A percentile compares a stretch with the other conserved stretches of the same genome.
Conservation (phyloP, 2,329 filamentous ascomycete genomes). For the Claviceps sp. region DNA sequence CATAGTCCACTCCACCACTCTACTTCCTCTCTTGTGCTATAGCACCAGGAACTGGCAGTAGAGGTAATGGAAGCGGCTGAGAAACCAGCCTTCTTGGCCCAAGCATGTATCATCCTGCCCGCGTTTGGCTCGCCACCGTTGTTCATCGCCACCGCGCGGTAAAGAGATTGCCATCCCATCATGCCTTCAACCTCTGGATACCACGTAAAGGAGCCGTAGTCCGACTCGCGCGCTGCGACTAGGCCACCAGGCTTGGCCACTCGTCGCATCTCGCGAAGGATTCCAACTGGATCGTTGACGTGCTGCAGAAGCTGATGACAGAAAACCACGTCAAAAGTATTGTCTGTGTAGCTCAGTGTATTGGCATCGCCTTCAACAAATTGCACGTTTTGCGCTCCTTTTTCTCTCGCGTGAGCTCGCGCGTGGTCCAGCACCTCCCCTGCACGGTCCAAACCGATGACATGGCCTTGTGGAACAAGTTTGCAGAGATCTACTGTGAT, state of each 20-base stretch:
- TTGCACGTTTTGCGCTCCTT: slow-evolving; percentile 19
- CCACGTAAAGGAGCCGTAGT: slow-evolving; percentile 10
- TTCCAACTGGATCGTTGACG: slow-evolving; percentile 19
- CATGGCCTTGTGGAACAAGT: slow-evolving; percentile 21
- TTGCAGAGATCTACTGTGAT: slow-evolving; percentile 29
- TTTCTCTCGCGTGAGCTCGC: slow-evolving; percentile 13
- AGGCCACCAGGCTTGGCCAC: slow-evolving; percentile 28
- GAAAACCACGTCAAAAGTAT: slow-evolving; percentile 26
- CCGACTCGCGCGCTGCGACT: slow-evolving; percentile 18
- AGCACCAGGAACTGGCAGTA: slow-evolving; percentile 12
- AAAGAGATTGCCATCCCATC: slow-evolving; percentile 9
- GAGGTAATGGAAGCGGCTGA: slow-evolving; percentile 4
- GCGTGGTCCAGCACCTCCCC: slow-evolving; percentile 19
- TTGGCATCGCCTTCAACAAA: slow-evolving; percentile 17
- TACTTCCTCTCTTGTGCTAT: slow-evolving; percentile 9
- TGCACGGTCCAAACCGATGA: slow-evolving; percentile 26
- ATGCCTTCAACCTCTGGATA: slow-evolving; percentile 12
- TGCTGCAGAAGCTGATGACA: slow-evolving; percentile 27
- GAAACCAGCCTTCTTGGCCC: slow-evolving; percentile 12
- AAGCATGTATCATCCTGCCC: slow-evolving; percentile 11
- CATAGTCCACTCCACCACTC: slow-evolving; percentile 12
- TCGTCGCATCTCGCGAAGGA: slow-evolving; percentile 26
- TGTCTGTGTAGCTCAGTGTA: slow-evolving; percentile 22
- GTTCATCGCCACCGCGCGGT: slow-evolving; percentile 6
- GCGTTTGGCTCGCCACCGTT: slow-evolving; percentile 12